phyloP scores from a whole-genome alignment of 148 eudicot species.

The Cornus suecica region DNA sequence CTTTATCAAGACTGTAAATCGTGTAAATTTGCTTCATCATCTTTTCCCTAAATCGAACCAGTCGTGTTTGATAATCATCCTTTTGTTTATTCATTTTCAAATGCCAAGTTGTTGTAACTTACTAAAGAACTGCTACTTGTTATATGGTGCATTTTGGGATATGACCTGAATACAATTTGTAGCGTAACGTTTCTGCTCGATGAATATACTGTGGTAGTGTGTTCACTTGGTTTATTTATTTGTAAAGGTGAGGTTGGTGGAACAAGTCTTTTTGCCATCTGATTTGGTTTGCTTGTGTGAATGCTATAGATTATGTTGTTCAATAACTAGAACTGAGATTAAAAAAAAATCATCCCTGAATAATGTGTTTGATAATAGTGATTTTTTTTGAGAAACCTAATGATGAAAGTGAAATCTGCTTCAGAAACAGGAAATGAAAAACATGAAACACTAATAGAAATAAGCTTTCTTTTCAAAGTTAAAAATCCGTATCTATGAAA shows the following conservation, averaged over 20 bases:
- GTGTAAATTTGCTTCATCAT: slow-evolving; percentile 20
- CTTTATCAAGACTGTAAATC: slow-evolving; percentile 24
- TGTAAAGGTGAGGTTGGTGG: too few relatives aligned
- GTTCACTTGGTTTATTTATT: neutral
- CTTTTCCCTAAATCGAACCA: slow-evolving; percentile 7
- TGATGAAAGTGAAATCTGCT: too few relatives aligned
- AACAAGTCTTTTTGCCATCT: neutral
- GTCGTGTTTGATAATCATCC: neutral
- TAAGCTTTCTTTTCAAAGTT: too few relatives aligned
- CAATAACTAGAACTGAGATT: neutral
- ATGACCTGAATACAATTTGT: neutral
- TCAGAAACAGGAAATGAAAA: too few relatives aligned
- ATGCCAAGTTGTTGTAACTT: neutral
- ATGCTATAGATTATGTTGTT: neutral
- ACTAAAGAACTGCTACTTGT: neutral
- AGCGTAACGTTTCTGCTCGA: neutral
- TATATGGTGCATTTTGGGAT: neutral
- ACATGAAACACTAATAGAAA: too few relatives aligned
- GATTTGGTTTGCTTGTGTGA: neutral
- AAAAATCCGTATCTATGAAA: too few relatives aligned
- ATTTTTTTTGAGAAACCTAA: too few relatives aligned
- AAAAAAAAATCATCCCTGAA: too few relatives aligned
- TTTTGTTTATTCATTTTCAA: neutral
- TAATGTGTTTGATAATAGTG: too few relatives aligned
- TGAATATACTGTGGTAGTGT: neutral